A percentile compares a stretch with the other conserved stretches of the same genome.
These are phyloP conservation scores for Marasmius fiardii DNA, from an alignment of 1,284 basidiomycete genomes.

Conservation along the genomic window DNA sequence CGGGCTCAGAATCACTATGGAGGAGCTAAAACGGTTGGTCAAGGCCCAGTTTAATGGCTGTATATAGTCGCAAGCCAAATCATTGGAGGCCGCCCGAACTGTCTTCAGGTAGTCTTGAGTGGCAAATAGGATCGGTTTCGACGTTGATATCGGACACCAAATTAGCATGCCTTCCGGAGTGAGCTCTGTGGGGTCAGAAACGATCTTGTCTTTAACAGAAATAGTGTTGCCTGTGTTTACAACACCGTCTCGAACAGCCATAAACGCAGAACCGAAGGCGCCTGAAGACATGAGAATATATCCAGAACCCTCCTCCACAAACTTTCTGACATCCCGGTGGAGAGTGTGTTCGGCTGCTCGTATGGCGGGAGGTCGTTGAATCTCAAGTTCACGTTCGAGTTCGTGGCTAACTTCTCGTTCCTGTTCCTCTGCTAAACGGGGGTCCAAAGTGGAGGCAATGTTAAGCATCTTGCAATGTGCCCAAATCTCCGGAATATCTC, in stretches of 20 bases:
- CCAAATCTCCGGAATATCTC: constrained; percentile 21
- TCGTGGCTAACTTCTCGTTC: constrained; percentile 47
- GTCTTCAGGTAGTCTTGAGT: constrained; percentile 31
- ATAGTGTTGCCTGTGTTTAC: not conserved
- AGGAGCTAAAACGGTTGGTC: constrained; percentile 14
- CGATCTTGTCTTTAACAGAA: too few species aligned
- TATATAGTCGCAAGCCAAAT: constrained; percentile 28
- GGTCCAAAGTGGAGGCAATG: constrained; percentile 13
- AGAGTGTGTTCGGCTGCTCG: constrained; percentile 22
- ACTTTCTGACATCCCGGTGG: constrained; percentile 22
- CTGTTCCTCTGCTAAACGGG: constrained; percentile 43
- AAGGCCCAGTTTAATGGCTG: constrained; percentile 44
- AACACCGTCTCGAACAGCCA: constrained; percentile 12
- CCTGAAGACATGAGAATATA: not conserved
- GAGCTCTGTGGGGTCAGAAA: not conserved
- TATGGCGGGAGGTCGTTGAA: constrained; percentile 29
- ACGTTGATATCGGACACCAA: constrained; percentile 15
- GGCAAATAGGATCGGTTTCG: constrained; percentile 18
- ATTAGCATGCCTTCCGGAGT: not conserved
- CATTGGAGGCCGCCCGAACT: constrained; percentile 8
- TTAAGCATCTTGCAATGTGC: constrained; percentile 28
- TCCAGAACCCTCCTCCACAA: constrained; percentile 25
- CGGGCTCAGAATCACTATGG: constrained; percentile 41
- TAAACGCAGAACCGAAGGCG: constrained; percentile 15
- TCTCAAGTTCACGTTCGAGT: constrained; percentile 36